phyloP scores from a whole-genome alignment of 2,329 filamentous ascomycete genomes.

The Ophiognomonia clavigignenti-juglandacearum region DNA sequence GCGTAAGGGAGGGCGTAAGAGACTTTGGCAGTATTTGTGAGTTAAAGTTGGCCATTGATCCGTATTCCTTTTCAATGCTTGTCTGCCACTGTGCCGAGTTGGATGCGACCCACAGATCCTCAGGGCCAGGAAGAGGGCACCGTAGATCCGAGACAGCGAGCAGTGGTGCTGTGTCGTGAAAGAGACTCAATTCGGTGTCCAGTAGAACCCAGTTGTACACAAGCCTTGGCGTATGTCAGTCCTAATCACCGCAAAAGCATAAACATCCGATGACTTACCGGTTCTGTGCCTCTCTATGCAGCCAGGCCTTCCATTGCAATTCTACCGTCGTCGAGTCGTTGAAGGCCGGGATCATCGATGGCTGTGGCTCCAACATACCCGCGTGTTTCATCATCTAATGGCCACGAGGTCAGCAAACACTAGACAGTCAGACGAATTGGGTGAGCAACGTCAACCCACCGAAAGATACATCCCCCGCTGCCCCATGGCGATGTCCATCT shows the following conservation, averaged over 20 bases:
- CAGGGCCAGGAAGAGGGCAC: constrained; percentile 57
- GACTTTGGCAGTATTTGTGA: constrained; percentile 48
- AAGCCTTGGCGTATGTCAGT: constrained; percentile 38
- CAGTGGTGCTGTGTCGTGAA: constrained; percentile 58
- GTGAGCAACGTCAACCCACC: constrained; percentile 24
- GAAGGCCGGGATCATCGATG: constrained; percentile 37
- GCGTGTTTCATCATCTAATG: constrained; percentile 63
- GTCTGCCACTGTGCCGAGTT: constrained; percentile 55
- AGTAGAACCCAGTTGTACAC: constrained; percentile 75
- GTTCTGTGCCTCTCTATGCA: constrained; percentile 58
- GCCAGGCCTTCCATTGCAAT: constrained; percentile 60
- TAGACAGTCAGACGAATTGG: neutral
- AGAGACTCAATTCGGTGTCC: constrained; percentile 66
- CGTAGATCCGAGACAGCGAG: constrained; percentile 62
- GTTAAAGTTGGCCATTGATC: constrained; percentile 43
- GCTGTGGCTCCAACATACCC: constrained; percentile 56
- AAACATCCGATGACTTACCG: constrained; percentile 37
- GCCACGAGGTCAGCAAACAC: constrained; percentile 23
- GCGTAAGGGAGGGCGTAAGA: constrained; percentile 45
- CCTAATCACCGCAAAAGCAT: too few species aligned
- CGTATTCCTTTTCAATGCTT: constrained; percentile 54
- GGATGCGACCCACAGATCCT: constrained; percentile 58
- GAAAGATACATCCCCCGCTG: constrained; percentile 69
- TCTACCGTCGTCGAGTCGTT: constrained; percentile 38
- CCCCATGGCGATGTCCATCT: constrained; percentile 73